Conservation (phyloP, 192 early-diverging fungal genomes). For the Coemansia sp. region DNA sequence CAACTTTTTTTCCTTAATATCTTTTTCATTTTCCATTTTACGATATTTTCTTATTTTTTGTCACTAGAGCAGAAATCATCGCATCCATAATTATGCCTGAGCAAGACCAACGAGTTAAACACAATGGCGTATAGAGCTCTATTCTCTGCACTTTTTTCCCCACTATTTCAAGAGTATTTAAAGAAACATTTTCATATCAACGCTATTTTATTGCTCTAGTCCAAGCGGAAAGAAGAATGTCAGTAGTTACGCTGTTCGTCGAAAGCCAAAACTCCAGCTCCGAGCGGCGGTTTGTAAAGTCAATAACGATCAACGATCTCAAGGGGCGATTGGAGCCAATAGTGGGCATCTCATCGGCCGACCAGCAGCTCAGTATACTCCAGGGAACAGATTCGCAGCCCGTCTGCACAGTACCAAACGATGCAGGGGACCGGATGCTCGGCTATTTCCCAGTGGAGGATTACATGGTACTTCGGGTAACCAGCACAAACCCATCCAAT, state of each 20-base stretch:
- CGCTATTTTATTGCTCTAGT: too few species aligned
- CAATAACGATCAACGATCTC: constrained; percentile 20
- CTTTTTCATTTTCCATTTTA: constrained; percentile 8
- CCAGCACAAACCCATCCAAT: constrained; percentile 7
- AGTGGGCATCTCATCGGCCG: constrained; percentile 76
- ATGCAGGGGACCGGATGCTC: constrained; percentile 68
- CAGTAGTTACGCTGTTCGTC: constrained; percentile 91
- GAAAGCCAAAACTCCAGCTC: constrained; percentile 76
- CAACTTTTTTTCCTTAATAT: background rate
- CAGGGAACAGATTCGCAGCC: constrained; percentile 46
- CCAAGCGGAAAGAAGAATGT: constrained; percentile 6
- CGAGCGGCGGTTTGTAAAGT: constrained; percentile 81
- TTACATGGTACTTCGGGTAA: constrained; percentile 75
- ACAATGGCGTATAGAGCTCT: too few species aligned
- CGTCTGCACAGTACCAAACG: constrained; percentile 48
- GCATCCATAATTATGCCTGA: too few species aligned
- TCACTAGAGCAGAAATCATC: too few species aligned
- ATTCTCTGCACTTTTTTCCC: too few species aligned
- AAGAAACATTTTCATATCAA: too few species aligned
- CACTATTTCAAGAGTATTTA: too few species aligned
- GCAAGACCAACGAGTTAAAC: too few species aligned
- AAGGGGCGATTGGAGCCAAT: constrained; percentile 86
- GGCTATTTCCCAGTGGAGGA: constrained; percentile 86
- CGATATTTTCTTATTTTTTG: background rate
- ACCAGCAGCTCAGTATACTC: constrained; percentile 68